Base-by-base conservation (phyloP, 2,329 filamentous ascomycete species). In the Coniochaeta ligniaria region DNA sequence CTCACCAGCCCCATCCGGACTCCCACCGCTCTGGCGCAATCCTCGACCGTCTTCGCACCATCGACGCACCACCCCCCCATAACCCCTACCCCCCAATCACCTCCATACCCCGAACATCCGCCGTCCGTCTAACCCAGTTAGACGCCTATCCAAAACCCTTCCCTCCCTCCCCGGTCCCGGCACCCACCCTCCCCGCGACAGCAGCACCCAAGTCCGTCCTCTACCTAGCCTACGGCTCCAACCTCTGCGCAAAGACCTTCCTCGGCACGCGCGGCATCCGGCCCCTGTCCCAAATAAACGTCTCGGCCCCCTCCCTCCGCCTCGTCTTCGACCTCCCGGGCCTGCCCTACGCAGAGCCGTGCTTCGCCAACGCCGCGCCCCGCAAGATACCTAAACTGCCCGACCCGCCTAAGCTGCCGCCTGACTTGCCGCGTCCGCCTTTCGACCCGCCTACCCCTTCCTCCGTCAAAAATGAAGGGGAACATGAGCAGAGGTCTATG, bases 201-300 rank as follows among this genome's bases (percentile, higher is more conserved):
- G 68, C 67, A 9, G 62, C 66, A 52, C 64, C 66, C 36, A 66
- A 66, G 16, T 89, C 89, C 1, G 80, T 92, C 28, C 82, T 93
- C 58, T 94, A 94, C 72, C 84, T 94, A 24, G 94, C 93, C 12
- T 98, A 97, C 72, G 95, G 94, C 66, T 96, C 92, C 59, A 98
- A 98, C 72, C 83, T 98, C 63, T 86, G 83, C 63, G 85, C 87
- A 16, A 78, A 91, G 71, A 96, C 90, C 0, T 97, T 98, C 73
- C 81, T 88, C 56, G 90, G 89, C 61, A 78, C 75, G 62, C 88
- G 94, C 59, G 88, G 88, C 62, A 94, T 98, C 74, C 84, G 83
- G 28, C 95, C 95, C 0, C 69, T 98, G 16, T 92, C 91, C 43
- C 84, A 90, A 64, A 76, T 93, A 69, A 92, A 92, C 69, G 94